Conservation (phyloP, 495 filamentous ascomycete species). For the Penicillium waksmanii region DNA sequence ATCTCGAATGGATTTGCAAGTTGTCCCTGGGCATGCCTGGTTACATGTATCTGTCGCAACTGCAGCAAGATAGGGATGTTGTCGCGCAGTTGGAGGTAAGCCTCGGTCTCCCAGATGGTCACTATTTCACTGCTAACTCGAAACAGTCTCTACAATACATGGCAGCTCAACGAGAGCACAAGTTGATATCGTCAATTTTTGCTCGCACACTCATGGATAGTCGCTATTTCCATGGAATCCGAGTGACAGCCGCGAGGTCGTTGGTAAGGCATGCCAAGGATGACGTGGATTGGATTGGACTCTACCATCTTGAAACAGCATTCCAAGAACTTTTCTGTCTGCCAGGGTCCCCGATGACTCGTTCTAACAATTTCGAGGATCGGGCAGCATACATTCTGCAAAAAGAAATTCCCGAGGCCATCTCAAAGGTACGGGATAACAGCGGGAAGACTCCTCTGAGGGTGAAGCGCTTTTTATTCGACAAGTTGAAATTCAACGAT, state of each 20-base stretch:
- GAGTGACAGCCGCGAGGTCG: slow-evolving; percentile 74
- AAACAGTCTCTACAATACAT: slow-evolving; percentile 64
- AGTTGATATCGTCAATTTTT: slow-evolving; percentile 82
- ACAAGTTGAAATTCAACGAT: slow-evolving; percentile 90
- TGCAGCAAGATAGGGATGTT: slow-evolving; percentile 97
- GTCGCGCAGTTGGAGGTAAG: slow-evolving; percentile 85
- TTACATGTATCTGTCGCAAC: slow-evolving; percentile 96
- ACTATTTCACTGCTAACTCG: slow-evolving; percentile 3
- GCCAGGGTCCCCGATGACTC: slow-evolving; percentile 68
- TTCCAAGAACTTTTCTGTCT: slow-evolving; percentile 91
- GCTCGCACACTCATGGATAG: slow-evolving; percentile 86
- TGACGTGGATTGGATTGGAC: slow-evolving; percentile 74
- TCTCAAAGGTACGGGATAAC: slow-evolving; percentile 76
- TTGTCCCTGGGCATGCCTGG: slow-evolving; percentile 77
- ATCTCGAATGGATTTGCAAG: slow-evolving; percentile 96
- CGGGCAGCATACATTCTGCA: slow-evolving; percentile 80
- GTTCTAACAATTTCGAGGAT: slow-evolving; percentile 87
- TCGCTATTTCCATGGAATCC: slow-evolving; percentile 92
- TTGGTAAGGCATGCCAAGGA: slow-evolving; percentile 73
- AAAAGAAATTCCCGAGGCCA: slow-evolving; percentile 74
- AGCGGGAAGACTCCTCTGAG: slow-evolving; percentile 74
- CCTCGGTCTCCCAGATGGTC: background rate
- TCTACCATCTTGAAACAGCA: slow-evolving; percentile 79
- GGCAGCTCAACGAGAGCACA: slow-evolving; percentile 60
- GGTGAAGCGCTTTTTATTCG: slow-evolving; percentile 79